Conservation (phyloP, 2,329 filamentous ascomycete species). For the Aspergillus quadrilineatus region DNA sequence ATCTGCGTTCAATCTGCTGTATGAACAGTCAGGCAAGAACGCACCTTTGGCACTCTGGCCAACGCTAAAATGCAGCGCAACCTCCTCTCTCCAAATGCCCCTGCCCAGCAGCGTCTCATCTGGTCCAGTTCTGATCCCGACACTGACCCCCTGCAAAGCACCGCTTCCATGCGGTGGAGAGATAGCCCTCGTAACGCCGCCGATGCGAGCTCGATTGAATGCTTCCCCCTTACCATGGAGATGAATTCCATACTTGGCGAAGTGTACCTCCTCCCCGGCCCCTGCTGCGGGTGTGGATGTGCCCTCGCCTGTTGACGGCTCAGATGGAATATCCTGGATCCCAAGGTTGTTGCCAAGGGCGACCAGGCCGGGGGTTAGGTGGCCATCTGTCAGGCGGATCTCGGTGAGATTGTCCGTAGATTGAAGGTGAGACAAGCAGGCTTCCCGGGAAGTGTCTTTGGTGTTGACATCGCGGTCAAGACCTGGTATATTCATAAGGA, state of each 20-base stretch:
- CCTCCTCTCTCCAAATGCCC: neutral
- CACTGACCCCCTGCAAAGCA: constrained; percentile 58
- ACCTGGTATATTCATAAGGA: neutral
- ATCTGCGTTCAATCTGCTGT: neutral
- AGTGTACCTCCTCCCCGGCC: constrained; percentile 12
- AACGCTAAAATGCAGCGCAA: neutral
- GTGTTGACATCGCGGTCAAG: neutral
- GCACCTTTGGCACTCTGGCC: neutral
- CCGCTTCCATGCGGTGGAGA: constrained; percentile 53
- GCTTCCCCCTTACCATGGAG: constrained; percentile 52
- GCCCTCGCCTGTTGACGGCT: constrained; percentile 51
- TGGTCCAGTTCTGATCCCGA: constrained; percentile 47
- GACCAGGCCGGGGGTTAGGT: constrained; percentile 2
- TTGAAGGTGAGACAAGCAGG: neutral
- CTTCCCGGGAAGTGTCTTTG: neutral
- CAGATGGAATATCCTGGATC: constrained; percentile 53
- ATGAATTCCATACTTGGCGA: constrained; percentile 48
- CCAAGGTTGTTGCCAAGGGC: constrained; percentile 39
- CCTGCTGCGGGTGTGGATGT: constrained; percentile 44
- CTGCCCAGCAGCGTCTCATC: neutral
- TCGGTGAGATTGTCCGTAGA: neutral
- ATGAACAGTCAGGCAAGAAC: neutral
- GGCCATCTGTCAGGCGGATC: neutral
- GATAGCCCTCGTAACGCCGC: constrained; percentile 60
- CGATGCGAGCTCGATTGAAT: constrained; percentile 52